Evolutionary conservation across 2,329 filamentous ascomycete species (phyloP).

Genomic region (Xylariaceae sp.): DNA sequence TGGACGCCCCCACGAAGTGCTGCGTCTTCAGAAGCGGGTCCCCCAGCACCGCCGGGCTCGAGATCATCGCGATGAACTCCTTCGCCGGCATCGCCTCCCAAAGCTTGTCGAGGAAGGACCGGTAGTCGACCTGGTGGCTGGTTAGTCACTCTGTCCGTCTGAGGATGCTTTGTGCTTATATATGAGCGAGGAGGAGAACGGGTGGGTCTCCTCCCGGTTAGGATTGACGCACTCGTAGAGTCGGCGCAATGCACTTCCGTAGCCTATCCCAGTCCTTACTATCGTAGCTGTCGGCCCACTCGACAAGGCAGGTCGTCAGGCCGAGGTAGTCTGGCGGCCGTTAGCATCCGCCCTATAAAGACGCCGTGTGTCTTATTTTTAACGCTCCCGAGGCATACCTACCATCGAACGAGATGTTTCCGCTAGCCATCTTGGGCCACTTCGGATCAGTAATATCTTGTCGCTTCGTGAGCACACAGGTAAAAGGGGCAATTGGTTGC

Average conservation of each 20-base stretch:
- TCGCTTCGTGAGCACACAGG: background rate
- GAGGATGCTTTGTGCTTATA: background rate
- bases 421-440: constrained; percentile 13
- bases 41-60: constrained; percentile 58
- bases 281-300: constrained; percentile 68
- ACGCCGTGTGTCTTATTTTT: background rate
- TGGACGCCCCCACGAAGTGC: constrained; percentile 63
- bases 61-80: constrained; percentile 65
- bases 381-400: constrained; percentile 13
- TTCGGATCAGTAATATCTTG: background rate
- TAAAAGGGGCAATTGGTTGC: background rate
- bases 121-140: constrained; percentile 67
- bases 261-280: constrained; percentile 66
- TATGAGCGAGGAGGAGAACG: constrained; percentile 1
- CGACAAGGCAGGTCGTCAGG: constrained; percentile 42
- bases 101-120: constrained; percentile 60
- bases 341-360: background rate
- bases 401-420: constrained; percentile 34
- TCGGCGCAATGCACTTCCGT: constrained; percentile 63
- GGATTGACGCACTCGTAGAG: constrained; percentile 46
- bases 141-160: background rate
- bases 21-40: constrained; percentile 65
- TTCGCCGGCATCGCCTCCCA: constrained; percentile 65
- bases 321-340: constrained; percentile 35
- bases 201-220: background rate